Percentiles rank a stretch among this genome's conserved stretches.
These are phyloP conservation scores for Arthrobotrys sphaeroides DNA, from an alignment of 2,329 filamentous ascomycete species.

Conservation along the genomic window DNA sequence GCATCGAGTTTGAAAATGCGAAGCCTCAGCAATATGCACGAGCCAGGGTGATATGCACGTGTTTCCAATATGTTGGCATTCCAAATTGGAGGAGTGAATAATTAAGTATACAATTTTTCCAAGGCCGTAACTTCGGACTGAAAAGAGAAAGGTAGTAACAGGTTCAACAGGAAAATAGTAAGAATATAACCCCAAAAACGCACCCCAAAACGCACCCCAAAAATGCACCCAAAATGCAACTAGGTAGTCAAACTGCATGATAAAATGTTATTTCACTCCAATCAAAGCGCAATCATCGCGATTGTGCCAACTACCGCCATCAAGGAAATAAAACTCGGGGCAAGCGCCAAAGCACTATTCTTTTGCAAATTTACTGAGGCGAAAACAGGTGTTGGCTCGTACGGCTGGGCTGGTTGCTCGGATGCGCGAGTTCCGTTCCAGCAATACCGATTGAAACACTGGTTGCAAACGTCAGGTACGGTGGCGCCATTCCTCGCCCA, in stretches of 20 bases:
- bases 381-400: slow-evolving; percentile 61
- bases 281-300: slow-evolving; percentile 18
- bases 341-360: slow-evolving; percentile 11
- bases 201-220: not conserved
- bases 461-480: slow-evolving; percentile 73
- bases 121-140: not conserved
- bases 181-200: slow-evolving; percentile 2
- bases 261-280: not conserved
- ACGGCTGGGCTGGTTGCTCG: slow-evolving; percentile 60
- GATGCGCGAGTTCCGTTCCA: slow-evolving; percentile 80
- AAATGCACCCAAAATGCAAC: not conserved
- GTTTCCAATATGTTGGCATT: not conserved
- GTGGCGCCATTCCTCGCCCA: slow-evolving; percentile 74
- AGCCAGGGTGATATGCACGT: too few relatives aligned
- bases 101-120: too few relatives aligned
- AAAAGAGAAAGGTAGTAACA: too few relatives aligned
- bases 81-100: not conserved
- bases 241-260: too few relatives aligned
- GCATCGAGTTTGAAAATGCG: too few relatives aligned
- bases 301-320: slow-evolving; percentile 11
- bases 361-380: slow-evolving; percentile 3
- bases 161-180: not conserved
- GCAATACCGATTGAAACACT: slow-evolving; percentile 85
- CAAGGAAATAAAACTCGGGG: slow-evolving; percentile 22
- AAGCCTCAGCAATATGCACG: too few relatives aligned